Base-by-base conservation (phyloP, 2,329 filamentous ascomycete genomes). In the Aspergillus alliaceus region DNA sequence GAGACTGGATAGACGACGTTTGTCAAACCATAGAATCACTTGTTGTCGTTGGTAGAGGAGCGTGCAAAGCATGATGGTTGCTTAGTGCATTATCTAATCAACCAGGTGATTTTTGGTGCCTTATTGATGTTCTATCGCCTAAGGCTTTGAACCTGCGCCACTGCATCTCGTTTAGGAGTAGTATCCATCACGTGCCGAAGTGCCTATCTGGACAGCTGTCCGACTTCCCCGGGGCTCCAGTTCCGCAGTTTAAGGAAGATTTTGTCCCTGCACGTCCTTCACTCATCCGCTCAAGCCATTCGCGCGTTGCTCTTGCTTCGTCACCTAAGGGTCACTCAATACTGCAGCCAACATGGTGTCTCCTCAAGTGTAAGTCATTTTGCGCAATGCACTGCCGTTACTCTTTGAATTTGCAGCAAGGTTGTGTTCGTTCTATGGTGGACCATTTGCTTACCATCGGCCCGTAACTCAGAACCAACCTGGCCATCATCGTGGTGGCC, bases 401-500 rank as follows among this genome's bases (percentile, higher is more conserved):
- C 24, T 39, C n/a, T 39, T 39, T 24, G 7, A 42, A 24, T 24
- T 24, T 24, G 39, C 18, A 11, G 20, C 39, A 42, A 42, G n/a
- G 24, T 6, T 24, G 8, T 12, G 12, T 42, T 42, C 12, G 14
- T 5, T 40, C 22, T n/a, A 25, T 9, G 8, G 27, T 44, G 15
- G 24, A 27, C 8, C 15, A 27, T 7, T 27, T 27, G 40, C 40
- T 44, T 44, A 44, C 24, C 15, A 27, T 44, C 24, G 2, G 25
- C 53, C 22, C 40, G 59, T 60, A 60, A 54, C 62, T 66, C 77
- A 96, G 92, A 71, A 91, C 90, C 77, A 96, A 96, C 84, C 84
- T 96, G 76, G 83, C 91, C 81, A 92, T 96, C 87, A 93, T 96
- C 81, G 86, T 96, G 68, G 90, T 90, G 74, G 96, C 97, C 89